Evolutionary conservation across 2,329 filamentous ascomycete species (phyloP), one percentile per base, ranked within the genome.

Genomic region (Colletotrichum truncatum): DNA sequence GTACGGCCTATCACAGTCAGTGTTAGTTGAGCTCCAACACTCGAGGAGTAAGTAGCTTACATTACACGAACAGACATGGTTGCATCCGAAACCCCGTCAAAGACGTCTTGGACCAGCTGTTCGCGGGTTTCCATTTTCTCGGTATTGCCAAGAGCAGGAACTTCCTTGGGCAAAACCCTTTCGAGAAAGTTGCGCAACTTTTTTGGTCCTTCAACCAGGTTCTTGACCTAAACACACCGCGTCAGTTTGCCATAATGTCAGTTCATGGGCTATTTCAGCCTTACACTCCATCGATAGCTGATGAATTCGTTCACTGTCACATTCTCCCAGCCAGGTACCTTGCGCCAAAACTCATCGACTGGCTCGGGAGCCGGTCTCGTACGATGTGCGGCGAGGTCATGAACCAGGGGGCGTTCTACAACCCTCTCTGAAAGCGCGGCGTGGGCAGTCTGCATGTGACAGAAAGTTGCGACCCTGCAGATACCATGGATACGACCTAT

Each of bases 21-120:
- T 14, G 26, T 49, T 16, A 49, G 26, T 10, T 28, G 16, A 28
- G 6, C 23, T 34, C 46, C 6, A 32, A 14, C 6, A 23, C 12
- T 10, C 38, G 11, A 28, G 30, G n/a, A n/a, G 26, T 2, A 49
- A 16, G 21, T 2, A 9, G 73, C 78, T 72, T 68, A 82, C 80
- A 86, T 89, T 60, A 90, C 75, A 9, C 87, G 80, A 38, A 89
- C 80, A 1, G 86, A 80, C 88, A 91, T 90, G 2, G 87, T 84
- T 1, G 87, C 84, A 5, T 77, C 71, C 18, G 76, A 79, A 56
- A 89, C 81, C 10, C 87, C 88, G 14, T 77, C 76, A 25, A 81
- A 70, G 4, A 89, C 81, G 72, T 90, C 86, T 2, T 76, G 69
- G 49, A 89, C 81, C 60, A 90, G 86, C 18, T 85, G 80, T 2